Percentiles rank a stretch among this genome's conserved stretches.
Evolutionary conservation across 2,329 filamentous ascomycete species (phyloP).

Genomic region (Orbilia ellipsospora): DNA sequence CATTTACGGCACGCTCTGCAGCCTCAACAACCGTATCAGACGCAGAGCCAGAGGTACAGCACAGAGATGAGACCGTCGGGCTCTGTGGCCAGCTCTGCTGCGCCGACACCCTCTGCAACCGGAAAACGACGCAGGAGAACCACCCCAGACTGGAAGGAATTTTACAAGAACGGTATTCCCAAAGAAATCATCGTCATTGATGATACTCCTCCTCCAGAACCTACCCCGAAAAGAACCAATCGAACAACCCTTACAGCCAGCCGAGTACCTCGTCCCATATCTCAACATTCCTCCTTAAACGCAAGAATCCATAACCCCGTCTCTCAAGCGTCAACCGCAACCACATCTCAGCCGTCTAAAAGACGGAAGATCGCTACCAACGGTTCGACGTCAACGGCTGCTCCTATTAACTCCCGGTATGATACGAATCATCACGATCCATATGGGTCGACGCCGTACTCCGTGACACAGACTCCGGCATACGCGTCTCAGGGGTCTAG

Average conservation of each 20-base stretch:
- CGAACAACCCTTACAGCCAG: constrained; percentile 49
- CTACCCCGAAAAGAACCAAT: constrained; percentile 57
- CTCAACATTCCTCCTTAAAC: constrained; percentile 61
- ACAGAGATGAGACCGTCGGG: constrained; percentile 64
- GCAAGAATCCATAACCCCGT: constrained; percentile 62
- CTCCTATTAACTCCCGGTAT: constrained; percentile 53
- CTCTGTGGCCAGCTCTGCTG: constrained; percentile 45
- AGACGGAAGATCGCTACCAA: constrained; percentile 56
- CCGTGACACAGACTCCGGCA: constrained; percentile 55
- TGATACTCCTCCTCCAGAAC: constrained; percentile 71
- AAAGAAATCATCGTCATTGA: constrained; percentile 88
- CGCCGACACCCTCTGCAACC: constrained; percentile 44
- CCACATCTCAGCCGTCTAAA: constrained; percentile 60
- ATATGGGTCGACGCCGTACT: constrained; percentile 55
- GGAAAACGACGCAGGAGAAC: constrained; percentile 67
- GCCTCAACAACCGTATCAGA: constrained; percentile 44
- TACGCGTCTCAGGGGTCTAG: constrained; percentile 55
- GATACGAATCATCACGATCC: constrained; percentile 55
- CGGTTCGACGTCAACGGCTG: constrained; percentile 26
- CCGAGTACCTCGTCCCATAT: constrained; percentile 57
- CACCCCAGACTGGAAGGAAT: constrained; percentile 80
- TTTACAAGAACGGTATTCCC: constrained; percentile 84
- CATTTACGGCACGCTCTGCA: constrained; percentile 17
- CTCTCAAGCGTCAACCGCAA: constrained; percentile 60
- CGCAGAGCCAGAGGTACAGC: constrained; percentile 56